Conservation (phyloP, 2,329 filamentous ascomycete species). For the Drechslera avenae region DNA sequence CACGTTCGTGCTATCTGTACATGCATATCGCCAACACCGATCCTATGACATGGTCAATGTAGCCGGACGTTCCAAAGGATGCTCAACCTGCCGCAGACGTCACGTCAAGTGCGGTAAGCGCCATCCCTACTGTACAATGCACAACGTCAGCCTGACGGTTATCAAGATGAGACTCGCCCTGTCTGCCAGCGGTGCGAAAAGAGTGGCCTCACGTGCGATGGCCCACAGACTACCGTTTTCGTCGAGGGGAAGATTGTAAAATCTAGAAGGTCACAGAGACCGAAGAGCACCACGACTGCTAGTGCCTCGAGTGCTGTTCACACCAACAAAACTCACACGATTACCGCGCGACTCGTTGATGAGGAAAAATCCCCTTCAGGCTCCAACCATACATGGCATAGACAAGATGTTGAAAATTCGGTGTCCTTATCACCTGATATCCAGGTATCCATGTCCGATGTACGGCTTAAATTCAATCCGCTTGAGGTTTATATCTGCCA, state of each 20-base stretch:
- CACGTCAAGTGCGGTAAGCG: constrained; percentile 42
- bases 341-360: too few species aligned
- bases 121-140: not conserved
- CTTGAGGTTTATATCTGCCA: constrained; percentile 36
- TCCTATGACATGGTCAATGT: constrained; percentile 36
- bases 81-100: constrained; percentile 36
- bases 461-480: constrained; percentile 15
- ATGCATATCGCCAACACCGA: not conserved
- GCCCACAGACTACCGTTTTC: constrained; percentile 30
- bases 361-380: too few species aligned
- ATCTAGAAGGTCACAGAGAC: constrained; percentile 27
- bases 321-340: too few species aligned
- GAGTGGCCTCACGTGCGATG: constrained; percentile 31
- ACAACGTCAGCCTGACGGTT: constrained; percentile 7
- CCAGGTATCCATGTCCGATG: not conserved
- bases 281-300: not conserved
- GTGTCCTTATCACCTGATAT: not conserved
- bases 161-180: constrained; percentile 34
- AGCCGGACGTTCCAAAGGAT: constrained; percentile 40
- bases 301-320: too few species aligned
- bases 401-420: not conserved
- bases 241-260: constrained; percentile 34
- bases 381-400: not conserved
- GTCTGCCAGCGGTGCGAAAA: constrained; percentile 34
- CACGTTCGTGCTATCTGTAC: not conserved